Percentiles rank a stretch among this genome's conserved stretches.
These are phyloP conservation scores for Triticum turgidum DNA, from an alignment of 176 grass and related monocot genomes.

Conservation along the genomic window DNA sequence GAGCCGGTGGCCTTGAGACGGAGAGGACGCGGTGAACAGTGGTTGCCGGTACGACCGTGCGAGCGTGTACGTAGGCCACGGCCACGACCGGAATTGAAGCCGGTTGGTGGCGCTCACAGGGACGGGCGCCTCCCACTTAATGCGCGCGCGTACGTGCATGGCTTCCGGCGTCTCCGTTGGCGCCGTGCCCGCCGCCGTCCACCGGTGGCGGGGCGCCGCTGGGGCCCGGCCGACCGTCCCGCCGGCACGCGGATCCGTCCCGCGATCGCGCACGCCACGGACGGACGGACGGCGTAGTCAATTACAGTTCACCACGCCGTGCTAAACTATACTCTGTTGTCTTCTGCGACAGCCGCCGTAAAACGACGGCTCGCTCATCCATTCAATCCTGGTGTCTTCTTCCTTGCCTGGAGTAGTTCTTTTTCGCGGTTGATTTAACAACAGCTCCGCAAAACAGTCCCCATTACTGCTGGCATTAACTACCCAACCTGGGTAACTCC, in stretches of 20 bases:
- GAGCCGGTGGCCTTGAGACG: background rate
- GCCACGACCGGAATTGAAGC: background rate
- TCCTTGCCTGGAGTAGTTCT: no score
- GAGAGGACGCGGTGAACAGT: background rate
- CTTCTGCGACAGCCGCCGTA: background rate
- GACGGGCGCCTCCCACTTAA: background rate
- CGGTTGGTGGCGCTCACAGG: conserved; percentile 22
- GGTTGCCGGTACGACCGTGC: background rate
- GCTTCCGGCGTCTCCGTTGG: background rate
- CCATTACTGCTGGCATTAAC: no score
- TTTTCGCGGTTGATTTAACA: background rate
- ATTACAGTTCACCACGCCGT: background rate
- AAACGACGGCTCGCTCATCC: background rate
- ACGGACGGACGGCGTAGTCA: background rate
- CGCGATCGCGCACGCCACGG: background rate
- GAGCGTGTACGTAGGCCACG: background rate
- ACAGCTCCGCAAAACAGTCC: background rate
- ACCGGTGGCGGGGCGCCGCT: background rate
- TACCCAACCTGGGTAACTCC: no score
- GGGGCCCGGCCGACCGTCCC: background rate
- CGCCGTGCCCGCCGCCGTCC: background rate
- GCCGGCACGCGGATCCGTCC: background rate
- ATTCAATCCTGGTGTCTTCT: no score
- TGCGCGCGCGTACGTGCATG: background rate
- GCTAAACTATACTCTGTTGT: background rate